Percentiles rank a stretch among this genome's conserved stretches.
Evolutionary conservation across 768 basidiomycete genomes (phyloP).

Genomic region (Pulveroboletus frians): DNA sequence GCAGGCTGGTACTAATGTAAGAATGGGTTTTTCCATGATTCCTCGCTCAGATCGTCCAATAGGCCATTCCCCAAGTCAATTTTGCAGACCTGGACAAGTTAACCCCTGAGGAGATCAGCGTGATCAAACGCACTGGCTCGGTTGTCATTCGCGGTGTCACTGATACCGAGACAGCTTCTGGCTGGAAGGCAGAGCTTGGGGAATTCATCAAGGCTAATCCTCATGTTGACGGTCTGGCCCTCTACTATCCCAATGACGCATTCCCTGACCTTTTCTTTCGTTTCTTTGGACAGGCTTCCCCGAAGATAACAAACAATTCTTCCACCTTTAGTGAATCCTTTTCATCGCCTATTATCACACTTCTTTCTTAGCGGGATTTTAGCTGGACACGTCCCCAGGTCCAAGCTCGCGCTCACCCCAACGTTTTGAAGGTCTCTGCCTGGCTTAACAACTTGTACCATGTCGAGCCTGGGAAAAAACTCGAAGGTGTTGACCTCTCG

Average conservation of each 20-base stretch:
- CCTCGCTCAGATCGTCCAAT: background rate
- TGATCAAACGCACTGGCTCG: slow-evolving; percentile 50
- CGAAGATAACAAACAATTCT: slow-evolving; percentile 62
- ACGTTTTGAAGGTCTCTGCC: slow-evolving; percentile 48
- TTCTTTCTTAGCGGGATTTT: background rate
- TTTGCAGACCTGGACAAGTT: slow-evolving; percentile 50
- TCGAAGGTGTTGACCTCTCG: slow-evolving; percentile 54
- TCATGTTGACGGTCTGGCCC: slow-evolving; percentile 42
- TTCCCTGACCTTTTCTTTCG: background rate
- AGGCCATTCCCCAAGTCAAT: slow-evolving; percentile 61
- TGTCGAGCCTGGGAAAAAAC: slow-evolving; percentile 31
- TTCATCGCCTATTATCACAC: background rate
- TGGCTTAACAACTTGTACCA: slow-evolving; percentile 69
- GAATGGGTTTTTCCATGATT: slow-evolving; percentile 7
- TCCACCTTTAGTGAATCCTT: slow-evolving; percentile 57
- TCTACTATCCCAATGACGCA: background rate
- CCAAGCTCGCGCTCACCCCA: slow-evolving; percentile 64
- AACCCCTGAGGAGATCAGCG: slow-evolving; percentile 39
- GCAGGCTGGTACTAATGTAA: slow-evolving; percentile 45
- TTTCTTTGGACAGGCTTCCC: slow-evolving; percentile 40
- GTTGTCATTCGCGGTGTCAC: slow-evolving; percentile 62
- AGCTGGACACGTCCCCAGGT: slow-evolving; percentile 55
- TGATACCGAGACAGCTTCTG: slow-evolving; percentile 46
- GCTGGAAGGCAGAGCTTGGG: slow-evolving; percentile 54
- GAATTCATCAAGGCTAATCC: slow-evolving; percentile 57